Base-by-base conservation (phyloP, 2,329 filamentous ascomycete species). In the Penicillium sp. region DNA sequence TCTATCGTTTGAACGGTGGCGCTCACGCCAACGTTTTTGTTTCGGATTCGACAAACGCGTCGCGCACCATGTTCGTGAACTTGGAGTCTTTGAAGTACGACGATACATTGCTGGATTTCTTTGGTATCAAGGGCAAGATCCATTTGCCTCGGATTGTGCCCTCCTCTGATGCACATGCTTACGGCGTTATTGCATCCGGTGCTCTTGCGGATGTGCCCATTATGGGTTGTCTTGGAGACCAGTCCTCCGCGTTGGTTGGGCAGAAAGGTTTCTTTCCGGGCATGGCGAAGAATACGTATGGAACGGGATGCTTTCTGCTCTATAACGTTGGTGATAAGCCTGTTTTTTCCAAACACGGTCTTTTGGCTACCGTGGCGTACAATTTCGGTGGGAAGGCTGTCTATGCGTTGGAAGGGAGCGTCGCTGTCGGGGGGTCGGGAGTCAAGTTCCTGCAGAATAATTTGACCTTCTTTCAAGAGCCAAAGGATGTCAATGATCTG, bases 51-150 rank as follows among this genome's bases (percentile, higher is more conserved):
- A 90, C 89, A 53, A 96, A 95, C 70, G 90, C 91, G 10, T 92
- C 88, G 48, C 81, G 91, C 63, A 95, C 90, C 48, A 95, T 95
- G 90, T 94, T 96, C 72, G 90, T 95, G 84, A 90, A 95, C 71
- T 77, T 96, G 45, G 79, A 84, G 62, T 91, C 85, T 2, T 78
- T 90, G 50, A 71, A 89, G 61, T 96, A 95, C 70, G 89, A 92
- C 67, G 83, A 90, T 51, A 79, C 79, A 31, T 80, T 95, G 14
- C 77, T 95, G 10, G 76, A 83, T 44, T 95, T 95, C 74, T 95
- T 95, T 70, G 83, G 82, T 33, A 82, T 95, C 57, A 85, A 89
- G 68, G 75, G 78, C 6, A 92, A 90, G 68, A 73, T 95, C 35
- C 79, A 82, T 51, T 76, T 96, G 8, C 91, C 91, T 8, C 83